Base-by-base conservation (phyloP, 2,329 filamentous ascomycete species). In the Sordariomycetes sp. region DNA sequence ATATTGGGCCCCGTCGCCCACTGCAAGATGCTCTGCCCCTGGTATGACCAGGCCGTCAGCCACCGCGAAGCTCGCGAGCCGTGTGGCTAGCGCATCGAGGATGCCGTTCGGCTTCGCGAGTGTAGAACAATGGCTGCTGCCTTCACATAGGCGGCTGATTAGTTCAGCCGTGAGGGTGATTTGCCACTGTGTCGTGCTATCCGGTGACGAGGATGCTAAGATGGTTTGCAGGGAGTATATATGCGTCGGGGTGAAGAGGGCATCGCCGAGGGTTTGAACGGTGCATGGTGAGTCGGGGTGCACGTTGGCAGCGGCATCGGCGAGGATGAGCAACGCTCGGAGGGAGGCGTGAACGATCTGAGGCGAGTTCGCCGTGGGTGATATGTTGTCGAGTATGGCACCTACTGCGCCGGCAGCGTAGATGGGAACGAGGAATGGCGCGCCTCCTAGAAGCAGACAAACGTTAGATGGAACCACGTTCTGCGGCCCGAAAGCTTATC, bases 361-460 rank as follows among this genome's bases (percentile, higher is more conserved):
- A 2, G 83, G 73, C 24, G 84, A 80, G 59, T 82, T 83, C 59
- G 81, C 78, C 58, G 70, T 72, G 0, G 86, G 84, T 48, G 86
- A 85, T n/a, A 90, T 73, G 59, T 84, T 81, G 62, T 81, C 74
- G 59, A 95, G 74, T 58, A 95, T 76, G n/a, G 81, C 79, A 8
- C 83, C 77, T n/a, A 95, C 73, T 10, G 84, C 77, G 59, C 78
- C 76, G 57, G 84, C 84, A 28, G 84, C 79, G 60, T 90, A 76
- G 32, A 97, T 75, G 17, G 90, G 87, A 7, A 78, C 72, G 50
- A 96, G 79, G 69, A 94, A 96, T 17, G 85, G 75, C 52, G 89
- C 82, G 6, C 92, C 91, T 62, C 87, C 90, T 54, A n/a, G 6
- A 25, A 10, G 3, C 10, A 56, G 28, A 13, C 25, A 13, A 24